These are phyloP conservation scores for Auriscalpium orientale DNA, from an alignment of 768 basidiomycete species.

Conservation along the genomic window DNA sequence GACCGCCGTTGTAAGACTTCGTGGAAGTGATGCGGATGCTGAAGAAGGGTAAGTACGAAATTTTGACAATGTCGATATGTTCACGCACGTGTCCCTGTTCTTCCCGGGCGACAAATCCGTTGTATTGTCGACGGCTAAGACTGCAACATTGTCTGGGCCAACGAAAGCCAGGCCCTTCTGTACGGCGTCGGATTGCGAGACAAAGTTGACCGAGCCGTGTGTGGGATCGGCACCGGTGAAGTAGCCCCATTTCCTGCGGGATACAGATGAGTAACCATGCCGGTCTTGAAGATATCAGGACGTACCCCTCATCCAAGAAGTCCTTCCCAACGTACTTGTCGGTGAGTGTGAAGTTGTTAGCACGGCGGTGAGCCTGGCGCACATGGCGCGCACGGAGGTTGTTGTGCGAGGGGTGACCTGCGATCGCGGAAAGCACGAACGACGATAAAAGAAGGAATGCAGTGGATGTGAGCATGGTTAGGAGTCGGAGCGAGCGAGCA, in stretches of 20 bases:
- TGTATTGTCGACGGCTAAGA: constrained; percentile 4
- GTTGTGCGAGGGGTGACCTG: background rate
- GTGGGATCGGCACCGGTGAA: background rate
- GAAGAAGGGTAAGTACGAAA: background rate
- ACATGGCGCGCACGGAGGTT: background rate
- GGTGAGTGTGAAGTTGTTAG: background rate
- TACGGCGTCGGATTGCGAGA: constrained; percentile 1
- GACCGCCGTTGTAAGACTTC: constrained; percentile 20
- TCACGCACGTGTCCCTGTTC: constrained; percentile 5
- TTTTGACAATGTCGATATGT: background rate
- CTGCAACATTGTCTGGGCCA: background rate
- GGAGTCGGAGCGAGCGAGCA: too few species aligned
- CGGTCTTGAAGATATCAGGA: background rate
- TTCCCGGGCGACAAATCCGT: background rate
- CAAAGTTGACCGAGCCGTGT: background rate
- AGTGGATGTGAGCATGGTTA: too few species aligned
- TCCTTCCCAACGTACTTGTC: background rate
- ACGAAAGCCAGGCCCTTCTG: constrained; percentile 1
- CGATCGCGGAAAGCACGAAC: too few species aligned
- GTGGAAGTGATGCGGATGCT: constrained; percentile 23
- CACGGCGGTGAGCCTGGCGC: background rate
- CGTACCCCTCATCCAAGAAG: background rate
- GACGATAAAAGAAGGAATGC: too few species aligned
- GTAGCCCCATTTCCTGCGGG: background rate
- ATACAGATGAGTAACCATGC: too few species aligned